These are phyloP conservation scores for Barbatosphaeria neglecta DNA, from an alignment of 495 filamentous ascomycete genomes.

Conservation along the genomic window DNA sequence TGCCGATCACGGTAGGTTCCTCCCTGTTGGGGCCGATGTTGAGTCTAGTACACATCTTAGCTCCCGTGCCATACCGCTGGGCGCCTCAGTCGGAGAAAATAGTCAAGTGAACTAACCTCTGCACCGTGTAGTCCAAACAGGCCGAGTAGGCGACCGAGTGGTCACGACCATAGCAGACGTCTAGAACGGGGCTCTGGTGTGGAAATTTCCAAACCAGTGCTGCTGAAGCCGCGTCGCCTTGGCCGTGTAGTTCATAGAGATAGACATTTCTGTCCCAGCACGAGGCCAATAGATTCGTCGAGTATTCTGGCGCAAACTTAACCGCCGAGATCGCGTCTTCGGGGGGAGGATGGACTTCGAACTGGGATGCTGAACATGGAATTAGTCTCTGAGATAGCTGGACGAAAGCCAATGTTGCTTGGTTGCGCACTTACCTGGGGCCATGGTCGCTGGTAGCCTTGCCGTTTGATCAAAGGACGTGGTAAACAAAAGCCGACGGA, in stretches of 20 bases:
- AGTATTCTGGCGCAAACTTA: conserved; percentile 61
- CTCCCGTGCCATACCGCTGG: not conserved
- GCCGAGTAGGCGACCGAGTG: conserved; percentile 73
- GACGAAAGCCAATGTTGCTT: not conserved
- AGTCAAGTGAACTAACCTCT: conserved; percentile 38
- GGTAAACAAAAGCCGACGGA: not conserved
- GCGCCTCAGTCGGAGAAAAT: not conserved
- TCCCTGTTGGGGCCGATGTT: conserved; percentile 66
- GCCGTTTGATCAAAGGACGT: not conserved
- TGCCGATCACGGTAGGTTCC: conserved; percentile 62
- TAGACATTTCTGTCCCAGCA: conserved; percentile 94
- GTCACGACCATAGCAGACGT: conserved; percentile 80
- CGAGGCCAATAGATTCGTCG: conserved; percentile 67
- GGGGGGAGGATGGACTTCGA: conserved; percentile 66
- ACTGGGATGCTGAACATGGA: conserved; percentile 40
- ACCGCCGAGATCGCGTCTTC: conserved; percentile 78
- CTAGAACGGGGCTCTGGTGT: conserved; percentile 76
- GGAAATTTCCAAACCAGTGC: conserved; percentile 58
- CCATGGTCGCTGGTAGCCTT: conserved; percentile 11
- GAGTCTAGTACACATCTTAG: not conserved
- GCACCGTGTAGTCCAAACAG: conserved; percentile 76
- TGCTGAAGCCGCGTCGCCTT: conserved; percentile 42
- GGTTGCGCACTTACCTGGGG: conserved; percentile 20
- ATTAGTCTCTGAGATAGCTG: not conserved
- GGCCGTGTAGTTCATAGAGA: conserved; percentile 60